Conservation (phyloP, 768 basidiomycete species). For the Suillus ampliporus region DNA sequence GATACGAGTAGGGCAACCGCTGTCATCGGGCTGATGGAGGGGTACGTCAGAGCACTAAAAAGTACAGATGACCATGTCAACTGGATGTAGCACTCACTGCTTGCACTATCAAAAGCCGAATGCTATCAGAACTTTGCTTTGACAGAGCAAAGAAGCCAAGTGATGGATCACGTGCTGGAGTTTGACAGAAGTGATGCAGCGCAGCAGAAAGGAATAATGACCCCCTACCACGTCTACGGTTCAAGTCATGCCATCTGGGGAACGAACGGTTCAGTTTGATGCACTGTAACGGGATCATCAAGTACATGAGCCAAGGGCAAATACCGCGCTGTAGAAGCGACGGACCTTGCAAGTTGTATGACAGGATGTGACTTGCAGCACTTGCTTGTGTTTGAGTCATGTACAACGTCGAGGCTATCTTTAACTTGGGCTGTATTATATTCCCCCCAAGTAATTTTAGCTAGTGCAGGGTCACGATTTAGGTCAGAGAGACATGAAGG, state of each 20-base stretch:
- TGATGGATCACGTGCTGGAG: background rate
- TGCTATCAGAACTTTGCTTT: background rate
- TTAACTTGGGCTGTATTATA: background rate
- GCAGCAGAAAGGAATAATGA: background rate
- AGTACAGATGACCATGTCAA: background rate
- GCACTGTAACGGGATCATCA: background rate
- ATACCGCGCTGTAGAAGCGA: background rate
- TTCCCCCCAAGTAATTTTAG: background rate
- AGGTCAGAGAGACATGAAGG: background rate
- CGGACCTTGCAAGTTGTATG: background rate
- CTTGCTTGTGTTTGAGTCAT: background rate
- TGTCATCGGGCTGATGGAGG: background rate
- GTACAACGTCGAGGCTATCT: background rate
- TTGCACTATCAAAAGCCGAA: background rate
- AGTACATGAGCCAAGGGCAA: background rate
- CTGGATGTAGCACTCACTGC: background rate
- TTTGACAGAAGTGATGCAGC: background rate
- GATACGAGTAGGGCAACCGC: background rate
- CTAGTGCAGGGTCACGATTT: background rate
- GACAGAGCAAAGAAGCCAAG: background rate
- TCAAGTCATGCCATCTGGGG: background rate
- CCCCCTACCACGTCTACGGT: background rate
- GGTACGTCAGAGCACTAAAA: background rate
- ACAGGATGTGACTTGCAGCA: background rate
- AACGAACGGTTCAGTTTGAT: background rate